Percentiles rank a stretch among this genome's conserved stretches.
phyloP scores from a whole-genome alignment of 805 yeast species.

The Komagataella kurtzmanii region DNA sequence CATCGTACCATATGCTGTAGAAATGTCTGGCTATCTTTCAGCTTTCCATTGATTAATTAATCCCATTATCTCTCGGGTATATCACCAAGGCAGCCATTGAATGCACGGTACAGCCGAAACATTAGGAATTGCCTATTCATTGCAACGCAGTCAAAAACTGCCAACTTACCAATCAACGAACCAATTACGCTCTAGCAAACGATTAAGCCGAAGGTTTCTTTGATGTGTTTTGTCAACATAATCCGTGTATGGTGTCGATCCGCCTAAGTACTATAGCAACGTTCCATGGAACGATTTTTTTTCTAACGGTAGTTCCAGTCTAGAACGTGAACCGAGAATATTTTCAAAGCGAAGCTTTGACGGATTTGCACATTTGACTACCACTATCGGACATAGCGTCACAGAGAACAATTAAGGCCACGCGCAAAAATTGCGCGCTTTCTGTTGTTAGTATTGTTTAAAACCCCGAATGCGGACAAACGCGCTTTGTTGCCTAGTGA shows the following conservation, averaged over 20 bases:
- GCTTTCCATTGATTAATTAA: neutral
- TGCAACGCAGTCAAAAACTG: no score
- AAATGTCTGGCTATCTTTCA: neutral
- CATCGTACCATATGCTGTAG: neutral
- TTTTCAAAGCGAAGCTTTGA: neutral
- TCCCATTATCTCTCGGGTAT: neutral
- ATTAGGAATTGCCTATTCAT: no score
- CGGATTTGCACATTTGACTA: neutral
- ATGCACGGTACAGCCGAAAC: no score
- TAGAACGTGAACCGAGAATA: neutral
- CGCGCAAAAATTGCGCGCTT: neutral
- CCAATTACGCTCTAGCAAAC: no score
- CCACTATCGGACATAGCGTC: neutral
- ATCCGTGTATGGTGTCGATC: neutral
- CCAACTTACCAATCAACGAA: no score
- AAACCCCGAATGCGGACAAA: neutral
- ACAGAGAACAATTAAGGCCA: neutral
- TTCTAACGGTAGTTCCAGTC: neutral
- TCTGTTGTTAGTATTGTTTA: neutral
- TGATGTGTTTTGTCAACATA: neutral
- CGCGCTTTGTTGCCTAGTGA: neutral
- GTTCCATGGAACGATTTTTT: neutral
- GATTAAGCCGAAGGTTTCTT: no score
- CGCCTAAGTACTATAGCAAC: neutral
- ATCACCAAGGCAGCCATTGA: no score